Evolutionary conservation across 2,329 filamentous ascomycete species (phyloP).

Genomic region (Leptographium lundbergii): DNA sequence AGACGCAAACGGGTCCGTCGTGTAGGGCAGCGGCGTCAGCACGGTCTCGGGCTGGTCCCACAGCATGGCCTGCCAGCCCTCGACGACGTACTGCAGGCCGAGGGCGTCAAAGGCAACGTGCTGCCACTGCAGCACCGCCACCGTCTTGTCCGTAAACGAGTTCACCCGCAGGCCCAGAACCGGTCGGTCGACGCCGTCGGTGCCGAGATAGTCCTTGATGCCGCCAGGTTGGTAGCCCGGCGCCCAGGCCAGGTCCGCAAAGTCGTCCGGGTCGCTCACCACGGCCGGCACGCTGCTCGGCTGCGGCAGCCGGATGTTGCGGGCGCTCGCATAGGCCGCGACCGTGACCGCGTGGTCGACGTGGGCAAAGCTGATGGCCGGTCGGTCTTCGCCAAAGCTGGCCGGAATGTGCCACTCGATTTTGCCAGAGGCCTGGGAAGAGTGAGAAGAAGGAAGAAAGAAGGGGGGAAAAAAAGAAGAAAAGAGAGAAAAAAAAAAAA

Average conservation of each 20-base stretch:
- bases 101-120: neutral
- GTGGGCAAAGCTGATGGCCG: neutral
- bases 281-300: neutral
- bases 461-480: neutral
- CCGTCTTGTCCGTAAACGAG: neutral
- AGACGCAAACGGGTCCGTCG: neutral
- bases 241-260: neutral
- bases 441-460: neutral
- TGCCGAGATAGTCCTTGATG: neutral
- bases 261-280: neutral
- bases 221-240: neutral
- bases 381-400: neutral
- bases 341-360: neutral
- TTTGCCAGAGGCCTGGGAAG: neutral
- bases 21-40: neutral
- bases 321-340: neutral
- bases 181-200: neutral
- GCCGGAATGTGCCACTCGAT: neutral
- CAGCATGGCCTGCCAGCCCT: neutral
- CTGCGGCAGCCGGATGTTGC: neutral
- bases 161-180: neutral
- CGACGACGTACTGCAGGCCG: neutral
- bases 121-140: neutral
- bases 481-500: neutral
- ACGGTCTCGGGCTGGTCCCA: neutral